phyloP scores from a whole-genome alignment of 768 basidiomycete species.

The Amanita pallidorosea region DNA sequence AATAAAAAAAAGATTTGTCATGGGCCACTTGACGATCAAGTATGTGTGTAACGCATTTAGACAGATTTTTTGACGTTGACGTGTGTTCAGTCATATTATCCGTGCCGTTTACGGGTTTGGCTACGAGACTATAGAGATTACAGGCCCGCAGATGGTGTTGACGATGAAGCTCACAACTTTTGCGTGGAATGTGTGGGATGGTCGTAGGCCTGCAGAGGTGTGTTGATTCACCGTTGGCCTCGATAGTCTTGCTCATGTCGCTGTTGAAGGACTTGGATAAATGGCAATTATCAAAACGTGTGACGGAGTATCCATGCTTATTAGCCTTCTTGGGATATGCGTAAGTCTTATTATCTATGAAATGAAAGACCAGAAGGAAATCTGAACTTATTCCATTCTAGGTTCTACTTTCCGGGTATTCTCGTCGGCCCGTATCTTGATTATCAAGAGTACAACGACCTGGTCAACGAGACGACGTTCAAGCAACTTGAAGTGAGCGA shows the following conservation, averaged over 20 bases:
- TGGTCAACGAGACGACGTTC: conserved; percentile 72
- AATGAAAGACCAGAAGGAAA: no score
- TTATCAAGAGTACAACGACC: conserved; percentile 67
- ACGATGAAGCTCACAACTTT: conserved; percentile 96
- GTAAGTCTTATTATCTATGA: no score
- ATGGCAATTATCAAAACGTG: conserved; percentile 65
- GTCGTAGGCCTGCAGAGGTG: conserved; percentile 60
- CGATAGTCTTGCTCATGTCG: background rate
- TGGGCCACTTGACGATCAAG: conserved; percentile 92
- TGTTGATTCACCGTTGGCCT: conserved; percentile 10
- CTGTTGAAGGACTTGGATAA: conserved; percentile 68
- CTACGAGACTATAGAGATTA: conserved; percentile 81
- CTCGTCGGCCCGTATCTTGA: conserved; percentile 89
- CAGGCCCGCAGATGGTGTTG: conserved; percentile 92
- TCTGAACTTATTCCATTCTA: conserved; percentile 19
- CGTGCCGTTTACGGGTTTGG: conserved; percentile 49
- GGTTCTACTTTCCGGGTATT: conserved; percentile 96
- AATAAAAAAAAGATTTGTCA: conserved; percentile 46
- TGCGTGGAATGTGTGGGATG: conserved; percentile 96
- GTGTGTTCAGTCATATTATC: conserved; percentile 48
- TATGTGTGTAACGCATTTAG: conserved; percentile 29
- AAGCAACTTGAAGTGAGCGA: conserved; percentile 38
- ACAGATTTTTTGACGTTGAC: background rate
- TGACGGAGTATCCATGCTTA: conserved; percentile 63
- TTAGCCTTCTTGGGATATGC: conserved; percentile 87